phyloP scores from a whole-genome alignment of 2,329 filamentous ascomycete species.

The Aspergillus fijiensis region DNA sequence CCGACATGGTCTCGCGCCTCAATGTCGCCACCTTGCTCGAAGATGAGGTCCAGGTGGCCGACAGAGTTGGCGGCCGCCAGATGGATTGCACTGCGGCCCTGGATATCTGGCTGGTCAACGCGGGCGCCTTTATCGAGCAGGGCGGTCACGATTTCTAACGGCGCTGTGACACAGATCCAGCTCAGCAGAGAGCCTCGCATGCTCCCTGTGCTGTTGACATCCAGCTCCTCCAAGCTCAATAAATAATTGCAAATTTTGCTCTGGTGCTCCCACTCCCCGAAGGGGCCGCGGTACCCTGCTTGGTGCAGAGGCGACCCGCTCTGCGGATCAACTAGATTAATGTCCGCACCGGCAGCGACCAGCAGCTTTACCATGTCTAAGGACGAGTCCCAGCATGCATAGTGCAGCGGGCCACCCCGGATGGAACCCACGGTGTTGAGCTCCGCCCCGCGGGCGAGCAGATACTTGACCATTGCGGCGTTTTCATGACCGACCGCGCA shows the following conservation, averaged over 20 bases:
- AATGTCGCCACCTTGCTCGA: no score
- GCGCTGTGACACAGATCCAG: neutral
- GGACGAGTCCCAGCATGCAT: neutral
- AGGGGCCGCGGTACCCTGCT: neutral
- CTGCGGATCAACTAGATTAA: neutral
- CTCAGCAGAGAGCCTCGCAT: neutral
- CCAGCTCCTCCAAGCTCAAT: neutral
- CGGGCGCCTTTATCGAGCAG: neutral
- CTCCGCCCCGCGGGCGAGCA: neutral
- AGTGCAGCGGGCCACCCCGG: neutral
- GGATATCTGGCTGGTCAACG: neutral
- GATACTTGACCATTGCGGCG: neutral
- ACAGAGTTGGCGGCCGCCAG: neutral
- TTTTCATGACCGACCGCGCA: neutral
- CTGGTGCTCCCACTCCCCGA: neutral
- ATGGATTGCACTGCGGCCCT: neutral
- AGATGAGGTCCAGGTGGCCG: no score
- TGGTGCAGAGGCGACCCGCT: neutral
- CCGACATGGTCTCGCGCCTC: no score
- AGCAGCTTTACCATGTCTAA: neutral
- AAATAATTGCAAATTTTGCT: neutral
- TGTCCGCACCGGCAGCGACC: neutral
- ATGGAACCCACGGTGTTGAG: neutral
- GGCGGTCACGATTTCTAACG: no score
- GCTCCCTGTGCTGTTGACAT: neutral